Conservation (phyloP, 352 stramenopile genomes). For the Globisporangium polare region DNA sequence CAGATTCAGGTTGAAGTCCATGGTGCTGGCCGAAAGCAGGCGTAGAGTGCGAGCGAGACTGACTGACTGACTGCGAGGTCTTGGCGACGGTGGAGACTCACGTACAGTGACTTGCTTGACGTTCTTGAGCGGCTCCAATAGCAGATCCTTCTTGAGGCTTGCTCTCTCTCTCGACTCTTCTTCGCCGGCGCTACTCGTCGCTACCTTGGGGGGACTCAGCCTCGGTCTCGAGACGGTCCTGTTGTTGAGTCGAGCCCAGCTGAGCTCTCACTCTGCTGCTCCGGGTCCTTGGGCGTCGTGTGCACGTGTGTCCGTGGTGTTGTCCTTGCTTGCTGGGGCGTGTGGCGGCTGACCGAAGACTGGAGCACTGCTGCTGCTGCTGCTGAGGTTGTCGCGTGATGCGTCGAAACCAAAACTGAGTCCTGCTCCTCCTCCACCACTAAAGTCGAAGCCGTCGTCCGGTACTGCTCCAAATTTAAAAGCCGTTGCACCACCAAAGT, state of each 20-base stretch:
- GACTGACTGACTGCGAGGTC: too few relatives aligned
- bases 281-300: not conserved
- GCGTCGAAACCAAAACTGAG: not conserved
- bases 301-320: not conserved
- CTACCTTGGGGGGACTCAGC: too few relatives aligned
- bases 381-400: not conserved
- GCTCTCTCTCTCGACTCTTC: too few relatives aligned
- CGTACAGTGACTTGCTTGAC: too few relatives aligned
- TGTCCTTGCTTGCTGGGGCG: not conserved
- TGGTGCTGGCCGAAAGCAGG: not conserved
- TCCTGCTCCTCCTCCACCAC: not conserved
- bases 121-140: too few relatives aligned
- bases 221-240: too few relatives aligned
- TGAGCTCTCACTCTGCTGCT: not conserved
- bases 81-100: too few relatives aligned
- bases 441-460: not conserved
- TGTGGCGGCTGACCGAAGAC: not conserved
- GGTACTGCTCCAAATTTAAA: not conserved
- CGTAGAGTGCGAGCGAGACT: too few relatives aligned
- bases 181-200: too few relatives aligned
- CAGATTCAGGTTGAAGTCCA: not conserved
- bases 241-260: too few relatives aligned
- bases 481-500: not conserved
- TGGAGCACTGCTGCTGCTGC: not conserved
- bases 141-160: too few relatives aligned